Percentiles rank a stretch among this genome's conserved stretches.
Evolutionary conservation across 805 yeast genomes (phyloP).

Genomic region (Kregervanrija fluxuum): DNA sequence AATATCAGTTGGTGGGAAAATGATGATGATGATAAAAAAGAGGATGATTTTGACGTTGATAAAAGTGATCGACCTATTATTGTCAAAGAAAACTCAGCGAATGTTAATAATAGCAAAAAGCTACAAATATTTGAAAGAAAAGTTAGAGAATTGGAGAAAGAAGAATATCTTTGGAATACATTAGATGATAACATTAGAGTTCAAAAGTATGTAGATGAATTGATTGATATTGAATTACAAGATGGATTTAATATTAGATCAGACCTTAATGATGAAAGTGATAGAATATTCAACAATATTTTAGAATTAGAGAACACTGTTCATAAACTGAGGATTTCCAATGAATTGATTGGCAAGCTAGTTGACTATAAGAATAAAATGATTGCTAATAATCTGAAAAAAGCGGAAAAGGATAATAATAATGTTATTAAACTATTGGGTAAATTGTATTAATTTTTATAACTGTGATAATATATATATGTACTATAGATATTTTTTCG

Average conservation of each 20-base stretch:
- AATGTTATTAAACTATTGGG: slow-evolving; percentile 29
- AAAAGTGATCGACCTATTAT: slow-evolving; percentile 19
- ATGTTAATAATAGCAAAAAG: slow-evolving; percentile 42
- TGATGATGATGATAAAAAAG: slow-evolving; percentile 19
- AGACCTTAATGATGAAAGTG: slow-evolving; percentile 6
- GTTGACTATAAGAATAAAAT: slow-evolving; percentile 15
- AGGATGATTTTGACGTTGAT: slow-evolving; percentile 15
- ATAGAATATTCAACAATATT: slow-evolving; percentile 7
- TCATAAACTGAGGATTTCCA: slow-evolving; percentile 21
- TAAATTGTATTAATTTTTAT: slow-evolving; percentile 22
- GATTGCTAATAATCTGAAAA: slow-evolving; percentile 15
- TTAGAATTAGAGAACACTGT: slow-evolving; percentile 30
- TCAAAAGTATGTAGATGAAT: slow-evolving; percentile 3
- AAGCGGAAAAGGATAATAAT: slow-evolving; percentile 18
- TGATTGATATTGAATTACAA: slow-evolving; percentile 2
- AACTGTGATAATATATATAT: neutral
- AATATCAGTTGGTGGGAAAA: slow-evolving; percentile 64
- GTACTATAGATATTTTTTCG: slow-evolving; percentile 61
- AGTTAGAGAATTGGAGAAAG: slow-evolving; percentile 36
- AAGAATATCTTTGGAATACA: slow-evolving; percentile 39
- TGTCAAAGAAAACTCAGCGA: slow-evolving; percentile 53
- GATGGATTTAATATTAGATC: neutral
- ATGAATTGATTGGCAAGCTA: slow-evolving; percentile 15
- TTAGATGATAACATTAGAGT: slow-evolving; percentile 2
- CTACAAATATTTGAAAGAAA: slow-evolving; percentile 39